These are phyloP conservation scores for Aureobasidium sp. DNA, from an alignment of 2,329 filamentous ascomycete species.

Conservation along the genomic window DNA sequence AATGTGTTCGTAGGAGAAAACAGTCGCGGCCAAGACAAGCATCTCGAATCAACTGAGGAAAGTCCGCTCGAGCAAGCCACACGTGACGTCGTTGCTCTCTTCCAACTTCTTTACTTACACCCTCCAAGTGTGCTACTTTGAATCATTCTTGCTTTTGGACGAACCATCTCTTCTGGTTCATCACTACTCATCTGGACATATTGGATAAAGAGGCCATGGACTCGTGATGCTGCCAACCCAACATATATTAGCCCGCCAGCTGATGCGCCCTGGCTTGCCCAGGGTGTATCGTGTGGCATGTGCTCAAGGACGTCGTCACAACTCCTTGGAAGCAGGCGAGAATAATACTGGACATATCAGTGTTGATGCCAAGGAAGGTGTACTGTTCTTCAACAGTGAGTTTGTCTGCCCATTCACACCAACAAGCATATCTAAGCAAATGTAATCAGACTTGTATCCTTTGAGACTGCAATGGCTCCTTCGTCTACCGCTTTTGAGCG, in stretches of 20 bases:
- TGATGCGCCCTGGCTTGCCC: constrained; percentile 9
- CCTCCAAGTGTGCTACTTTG: not conserved
- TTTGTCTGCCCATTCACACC: not conserved
- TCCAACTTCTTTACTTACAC: not conserved
- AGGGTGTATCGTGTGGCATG: constrained; percentile 5
- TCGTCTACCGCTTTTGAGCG: constrained; percentile 40
- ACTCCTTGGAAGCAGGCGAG: constrained; percentile 43
- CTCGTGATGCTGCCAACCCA: constrained; percentile 8
- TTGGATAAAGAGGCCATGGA: not conserved
- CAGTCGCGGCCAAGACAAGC: constrained; percentile 5
- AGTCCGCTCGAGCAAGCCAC: constrained; percentile 4
- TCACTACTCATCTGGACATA: not conserved
- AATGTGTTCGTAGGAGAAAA: not conserved
- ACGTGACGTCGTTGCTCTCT: constrained; percentile 10
- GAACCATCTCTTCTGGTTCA: not conserved
- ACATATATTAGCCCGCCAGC: constrained; percentile 6
- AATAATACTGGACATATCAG: constrained; percentile 74
- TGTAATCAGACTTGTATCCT: constrained; percentile 65
- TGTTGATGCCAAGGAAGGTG: constrained; percentile 65
- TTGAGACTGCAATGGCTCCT: constrained; percentile 61
- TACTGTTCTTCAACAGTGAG: constrained; percentile 85
- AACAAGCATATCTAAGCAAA: not conserved
- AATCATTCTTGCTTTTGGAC: not conserved
- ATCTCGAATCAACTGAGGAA: not conserved
- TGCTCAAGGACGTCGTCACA: constrained; percentile 19